Evolutionary conservation across 352 stramenopile species (phyloP).

Genomic region (Phytophthora multivora): DNA sequence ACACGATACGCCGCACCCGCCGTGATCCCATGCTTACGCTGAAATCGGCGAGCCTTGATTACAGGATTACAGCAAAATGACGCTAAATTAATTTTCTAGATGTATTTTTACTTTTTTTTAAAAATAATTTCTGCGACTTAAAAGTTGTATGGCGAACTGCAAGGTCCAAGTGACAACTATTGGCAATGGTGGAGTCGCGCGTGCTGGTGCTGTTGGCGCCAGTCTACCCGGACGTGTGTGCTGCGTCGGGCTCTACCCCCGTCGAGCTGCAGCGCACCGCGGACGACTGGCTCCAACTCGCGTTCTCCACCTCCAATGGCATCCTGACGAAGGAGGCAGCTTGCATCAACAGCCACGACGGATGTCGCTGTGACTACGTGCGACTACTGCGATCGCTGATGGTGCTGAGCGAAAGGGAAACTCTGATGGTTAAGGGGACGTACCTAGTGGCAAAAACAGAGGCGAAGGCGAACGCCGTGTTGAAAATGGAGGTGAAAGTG

Average conservation of each 20-base stretch:
- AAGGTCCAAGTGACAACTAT: background rate
- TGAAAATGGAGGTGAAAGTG: constrained; percentile 50
- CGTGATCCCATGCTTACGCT: constrained; percentile 19
- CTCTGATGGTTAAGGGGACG: constrained; percentile 36
- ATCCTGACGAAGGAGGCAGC: constrained; percentile 36
- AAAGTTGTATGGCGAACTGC: constrained; percentile 13
- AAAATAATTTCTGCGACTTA: background rate
- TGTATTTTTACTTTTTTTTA: background rate
- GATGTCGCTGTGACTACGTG: constrained; percentile 52
- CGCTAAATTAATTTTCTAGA: background rate
- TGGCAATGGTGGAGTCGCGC: constrained; percentile 14
- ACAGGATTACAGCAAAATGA: background rate
- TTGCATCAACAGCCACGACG: constrained; percentile 43
- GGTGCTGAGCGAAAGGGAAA: constrained; percentile 41
- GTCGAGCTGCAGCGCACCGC: constrained; percentile 33
- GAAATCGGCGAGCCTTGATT: constrained; percentile 43
- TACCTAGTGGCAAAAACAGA: constrained; percentile 37
- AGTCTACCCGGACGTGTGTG: constrained; percentile 26
- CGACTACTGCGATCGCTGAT: constrained; percentile 44
- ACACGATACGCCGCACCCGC: background rate
- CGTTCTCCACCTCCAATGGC: constrained; percentile 26
- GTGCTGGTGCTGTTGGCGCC: constrained; percentile 30
- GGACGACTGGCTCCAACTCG: constrained; percentile 39
- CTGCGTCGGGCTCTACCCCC: background rate
- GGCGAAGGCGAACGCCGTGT: constrained; percentile 35